Evolutionary conservation across 2,329 filamentous ascomycete species (phyloP).

Genomic region (Xylaria sp.): DNA sequence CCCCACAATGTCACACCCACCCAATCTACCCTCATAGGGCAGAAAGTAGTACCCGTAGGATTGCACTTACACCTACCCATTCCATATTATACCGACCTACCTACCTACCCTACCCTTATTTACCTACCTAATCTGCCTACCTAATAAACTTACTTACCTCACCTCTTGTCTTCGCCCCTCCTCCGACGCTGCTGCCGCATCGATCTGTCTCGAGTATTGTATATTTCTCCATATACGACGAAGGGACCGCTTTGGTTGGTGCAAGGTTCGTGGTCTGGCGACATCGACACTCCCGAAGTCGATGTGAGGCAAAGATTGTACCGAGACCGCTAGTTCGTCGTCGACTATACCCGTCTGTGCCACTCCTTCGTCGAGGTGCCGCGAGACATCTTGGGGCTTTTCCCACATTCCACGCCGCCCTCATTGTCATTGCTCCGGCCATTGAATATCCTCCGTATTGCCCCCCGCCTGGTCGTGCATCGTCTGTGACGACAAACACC

Average conservation of each 20-base stretch:
- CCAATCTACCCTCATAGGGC: slow-evolving; percentile 35
- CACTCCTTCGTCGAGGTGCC: not conserved
- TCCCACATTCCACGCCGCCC: slow-evolving; percentile 12
- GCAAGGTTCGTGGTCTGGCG: not conserved
- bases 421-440: slow-evolving; percentile 15
- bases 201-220: slow-evolving; percentile 12
- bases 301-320: slow-evolving; percentile 7
- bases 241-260: slow-evolving; percentile 1
- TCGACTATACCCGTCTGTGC: not conserved
- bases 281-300: slow-evolving; percentile 4
- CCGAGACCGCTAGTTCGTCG: slow-evolving; percentile 15
- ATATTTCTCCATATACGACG: not conserved
- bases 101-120: slow-evolving; percentile 13
- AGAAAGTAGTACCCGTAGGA: slow-evolving; percentile 21
- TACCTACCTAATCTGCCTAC: slow-evolving; percentile 19
- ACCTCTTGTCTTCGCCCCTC: slow-evolving; percentile 27
- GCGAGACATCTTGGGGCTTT: slow-evolving; percentile 4
- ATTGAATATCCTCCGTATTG: slow-evolving; percentile 11
- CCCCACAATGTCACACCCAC: slow-evolving; percentile 18
- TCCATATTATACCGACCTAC: slow-evolving; percentile 5
- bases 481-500: slow-evolving; percentile 5
- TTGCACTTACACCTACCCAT: slow-evolving; percentile 6
- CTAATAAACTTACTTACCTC: slow-evolving; percentile 26
- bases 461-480: slow-evolving; percentile 1
- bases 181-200: slow-evolving; percentile 22